Evolutionary conservation across 2,329 filamentous ascomycete genomes (phyloP).

Genomic region (Trichoderma sp.): DNA sequence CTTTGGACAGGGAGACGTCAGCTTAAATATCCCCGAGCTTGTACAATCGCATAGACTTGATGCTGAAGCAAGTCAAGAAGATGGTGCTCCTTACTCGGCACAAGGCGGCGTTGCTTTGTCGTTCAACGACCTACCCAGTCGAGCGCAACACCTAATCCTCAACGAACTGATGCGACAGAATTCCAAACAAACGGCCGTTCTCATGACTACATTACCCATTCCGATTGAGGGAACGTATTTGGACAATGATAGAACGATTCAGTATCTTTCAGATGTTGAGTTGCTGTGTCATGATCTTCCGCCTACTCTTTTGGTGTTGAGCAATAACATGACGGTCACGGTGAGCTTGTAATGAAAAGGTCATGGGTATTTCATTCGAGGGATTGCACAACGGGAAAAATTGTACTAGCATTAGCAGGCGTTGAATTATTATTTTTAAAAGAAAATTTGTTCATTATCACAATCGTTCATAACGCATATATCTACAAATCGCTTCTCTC

Average conservation of each 20-base stretch:
- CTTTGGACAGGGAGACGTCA: slow-evolving; percentile 34
- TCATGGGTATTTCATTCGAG: neutral
- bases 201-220: slow-evolving; percentile 81
- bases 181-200: slow-evolving; percentile 68
- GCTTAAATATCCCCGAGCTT: slow-evolving; percentile 45
- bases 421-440: neutral
- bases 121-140: slow-evolving; percentile 82
- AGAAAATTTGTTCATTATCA: neutral
- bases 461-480: neutral
- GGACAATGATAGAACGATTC: slow-evolving; percentile 66
- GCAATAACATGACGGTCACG: slow-evolving; percentile 87
- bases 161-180: slow-evolving; percentile 77
- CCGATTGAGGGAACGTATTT: slow-evolving; percentile 72
- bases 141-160: slow-evolving; percentile 80
- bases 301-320: slow-evolving; percentile 74
- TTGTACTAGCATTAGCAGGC: neutral
- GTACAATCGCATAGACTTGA: slow-evolving; percentile 38
- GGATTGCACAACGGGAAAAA: neutral
- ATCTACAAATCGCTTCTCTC: neutral
- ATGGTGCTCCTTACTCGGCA: slow-evolving; percentile 48
- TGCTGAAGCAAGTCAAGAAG: slow-evolving; percentile 26
- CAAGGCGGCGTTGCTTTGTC: slow-evolving; percentile 65
- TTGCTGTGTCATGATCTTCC: slow-evolving; percentile 74
- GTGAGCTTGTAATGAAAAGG: slow-evolving; percentile 56
- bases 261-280: slow-evolving; percentile 75